Evolutionary conservation across 129 eudicot species (phyloP), one percentile per base, ranked within the genome.

Genomic region (Artemisia argyi): DNA sequence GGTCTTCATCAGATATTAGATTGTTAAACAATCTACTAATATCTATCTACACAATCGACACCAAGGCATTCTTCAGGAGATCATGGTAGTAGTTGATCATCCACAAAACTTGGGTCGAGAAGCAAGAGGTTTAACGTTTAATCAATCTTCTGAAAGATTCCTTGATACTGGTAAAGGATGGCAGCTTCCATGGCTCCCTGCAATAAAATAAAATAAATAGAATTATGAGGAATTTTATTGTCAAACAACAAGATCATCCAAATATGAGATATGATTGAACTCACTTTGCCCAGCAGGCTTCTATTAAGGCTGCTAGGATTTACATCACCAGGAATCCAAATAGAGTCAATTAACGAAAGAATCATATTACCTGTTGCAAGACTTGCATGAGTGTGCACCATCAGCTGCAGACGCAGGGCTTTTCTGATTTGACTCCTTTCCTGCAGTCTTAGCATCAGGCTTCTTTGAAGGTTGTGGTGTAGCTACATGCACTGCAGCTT

Each of bases 231-330:
- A 17, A 49, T 24, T n/a, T 32, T 10, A 18, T 44, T n/a, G 8
- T 19, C 9, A 30, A 50, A 60, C 57, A 61, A 46, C 16, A 52
- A 17, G 50, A 26, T 11, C 48, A 49, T 46, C 3, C 47, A 12
- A 16, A 26, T 62, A 67, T 22, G 42, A 57, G 72, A 44, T 52
- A 16, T 53, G 18, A 50, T 59, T 15, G 46, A 62, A 81, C 98
- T 85, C 83, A 93, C 98, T 79, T 77, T 32, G 88, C 95, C 96
- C 96, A 93, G 85, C 98, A 93, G 17, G 90, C 88, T 80, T 93
- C 97, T 48, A 93, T 89, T 42, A 93, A 61, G 74, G 89, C 77
- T 51, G 96, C 88, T 59, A 75, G 80, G 96, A 79, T 89, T 89
- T 62, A 93, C 68, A 73, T 85, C 82, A 22, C 58, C 77, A 16